Conservation (phyloP, 768 basidiomycete genomes). For the Termitomyces sp. region DNA sequence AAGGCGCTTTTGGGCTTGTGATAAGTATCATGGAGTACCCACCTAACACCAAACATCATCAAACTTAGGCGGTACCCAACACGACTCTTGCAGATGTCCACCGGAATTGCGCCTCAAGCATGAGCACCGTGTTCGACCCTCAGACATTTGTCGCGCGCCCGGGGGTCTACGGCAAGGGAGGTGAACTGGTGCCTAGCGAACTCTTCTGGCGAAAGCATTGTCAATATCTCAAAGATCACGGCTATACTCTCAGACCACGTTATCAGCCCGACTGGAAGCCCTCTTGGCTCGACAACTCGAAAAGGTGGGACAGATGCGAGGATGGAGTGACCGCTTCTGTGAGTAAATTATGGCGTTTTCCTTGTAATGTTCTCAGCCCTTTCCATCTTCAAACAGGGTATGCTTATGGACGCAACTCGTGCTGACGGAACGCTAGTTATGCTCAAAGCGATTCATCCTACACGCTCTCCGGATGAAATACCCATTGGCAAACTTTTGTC, state of each 20-base stretch:
- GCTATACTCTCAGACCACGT: neutral
- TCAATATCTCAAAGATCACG: neutral
- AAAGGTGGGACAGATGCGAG: neutral
- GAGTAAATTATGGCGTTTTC: neutral
- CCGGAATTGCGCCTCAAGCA: neutral
- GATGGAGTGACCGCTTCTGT: neutral
- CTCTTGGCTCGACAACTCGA: neutral
- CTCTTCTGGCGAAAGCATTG: neutral
- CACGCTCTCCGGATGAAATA: neutral
- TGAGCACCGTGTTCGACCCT: neutral
- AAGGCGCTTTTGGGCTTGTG: too few species aligned
- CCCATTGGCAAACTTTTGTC: neutral
- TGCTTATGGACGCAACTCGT: conserved; percentile 1
- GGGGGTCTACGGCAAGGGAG: neutral
- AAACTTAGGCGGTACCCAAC: too few species aligned
- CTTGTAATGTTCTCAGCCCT: too few species aligned
- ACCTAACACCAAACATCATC: too few species aligned
- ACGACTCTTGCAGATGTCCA: too few species aligned
- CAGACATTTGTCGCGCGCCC: too few species aligned
- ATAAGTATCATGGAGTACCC: too few species aligned
- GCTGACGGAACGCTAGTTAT: neutral
- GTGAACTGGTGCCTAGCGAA: neutral
- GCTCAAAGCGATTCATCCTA: neutral
- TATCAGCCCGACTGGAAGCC: neutral
- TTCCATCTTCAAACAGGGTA: neutral